Percentiles rank a stretch among this genome's conserved stretches.
Evolutionary conservation across 257 asterid species (phyloP).

Genomic region (Scutellaria barbata): DNA sequence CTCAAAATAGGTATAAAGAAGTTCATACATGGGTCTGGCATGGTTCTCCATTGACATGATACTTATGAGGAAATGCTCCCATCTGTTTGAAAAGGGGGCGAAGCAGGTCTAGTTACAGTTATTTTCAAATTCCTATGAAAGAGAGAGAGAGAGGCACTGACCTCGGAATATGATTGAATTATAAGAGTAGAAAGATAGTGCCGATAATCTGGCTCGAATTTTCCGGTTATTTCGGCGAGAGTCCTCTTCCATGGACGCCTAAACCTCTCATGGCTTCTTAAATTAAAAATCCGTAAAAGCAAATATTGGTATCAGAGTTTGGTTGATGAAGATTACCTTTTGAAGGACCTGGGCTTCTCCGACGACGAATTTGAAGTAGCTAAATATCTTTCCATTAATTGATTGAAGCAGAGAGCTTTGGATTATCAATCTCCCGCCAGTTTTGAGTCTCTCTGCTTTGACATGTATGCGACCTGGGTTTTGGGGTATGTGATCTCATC

Average conservation of each 20-base stretch:
- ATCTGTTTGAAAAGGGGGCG: slow-evolving; percentile 40
- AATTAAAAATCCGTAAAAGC: background rate
- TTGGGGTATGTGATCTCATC: too few species aligned
- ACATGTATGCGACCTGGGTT: too few species aligned
- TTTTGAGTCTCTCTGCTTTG: background rate
- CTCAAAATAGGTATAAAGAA: slow-evolving; percentile 1
- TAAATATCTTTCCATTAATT: slow-evolving; percentile 65
- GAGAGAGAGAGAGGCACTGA: slow-evolving; percentile 22
- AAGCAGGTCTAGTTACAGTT: slow-evolving; percentile 23
- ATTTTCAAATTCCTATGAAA: background rate
- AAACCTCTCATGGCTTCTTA: slow-evolving; percentile 15
- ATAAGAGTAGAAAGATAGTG: slow-evolving; percentile 56
- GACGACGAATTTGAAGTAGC: slow-evolving; percentile 40
- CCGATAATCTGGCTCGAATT: slow-evolving; percentile 58
- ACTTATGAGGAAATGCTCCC: slow-evolving; percentile 71
- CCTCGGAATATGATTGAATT: slow-evolving; percentile 77
- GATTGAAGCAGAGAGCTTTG: background rate
- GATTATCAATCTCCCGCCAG: slow-evolving; percentile 42
- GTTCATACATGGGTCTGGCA: slow-evolving; percentile 78
- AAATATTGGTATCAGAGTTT: background rate
- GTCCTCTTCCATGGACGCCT: slow-evolving; percentile 78
- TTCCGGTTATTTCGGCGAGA: slow-evolving; percentile 70
- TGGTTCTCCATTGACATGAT: slow-evolving; percentile 67
- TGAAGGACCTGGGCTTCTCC: slow-evolving; percentile 44
- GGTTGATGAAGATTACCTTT: slow-evolving; percentile 46